phyloP scores from a whole-genome alignment of 2,329 filamentous ascomycete genomes.

The Metarhizium guizhouense region DNA sequence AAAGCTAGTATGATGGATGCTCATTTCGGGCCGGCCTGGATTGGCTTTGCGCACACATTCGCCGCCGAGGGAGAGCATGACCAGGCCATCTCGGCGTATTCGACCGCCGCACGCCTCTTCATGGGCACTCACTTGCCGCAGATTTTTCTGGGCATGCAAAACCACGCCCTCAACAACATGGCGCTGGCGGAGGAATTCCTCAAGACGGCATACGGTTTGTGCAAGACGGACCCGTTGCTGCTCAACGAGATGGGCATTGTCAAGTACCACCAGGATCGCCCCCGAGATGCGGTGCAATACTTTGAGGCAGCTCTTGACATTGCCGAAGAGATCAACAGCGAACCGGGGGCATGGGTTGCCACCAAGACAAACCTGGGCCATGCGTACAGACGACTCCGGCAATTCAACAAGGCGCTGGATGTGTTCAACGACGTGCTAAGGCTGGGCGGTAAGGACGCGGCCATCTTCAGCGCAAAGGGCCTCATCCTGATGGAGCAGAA shows the following conservation, averaged over 20 bases:
- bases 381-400: conserved; percentile 64
- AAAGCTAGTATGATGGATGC: conserved; percentile 97
- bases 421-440: conserved; percentile 85
- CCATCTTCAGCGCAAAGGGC: conserved; percentile 74
- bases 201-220: conserved; percentile 76
- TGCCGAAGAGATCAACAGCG: conserved; percentile 71
- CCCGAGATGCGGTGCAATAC: conserved; percentile 64
- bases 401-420: conserved; percentile 61
- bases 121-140: conserved; percentile 95
- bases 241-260: conserved; percentile 95
- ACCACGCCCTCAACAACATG: conserved; percentile 93
- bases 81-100: conserved; percentile 95
- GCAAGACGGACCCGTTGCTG: conserved; percentile 77
- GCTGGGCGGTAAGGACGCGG: conserved; percentile 68
- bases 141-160: conserved; percentile 96
- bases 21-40: conserved; percentile 96
- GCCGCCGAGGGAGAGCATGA: conserved; percentile 96
- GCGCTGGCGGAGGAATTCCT: conserved; percentile 89
- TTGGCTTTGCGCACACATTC: conserved; percentile 97
- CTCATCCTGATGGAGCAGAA: conserved; percentile 74
- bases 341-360: conserved; percentile 72
- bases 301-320: conserved; percentile 72
- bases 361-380: conserved; percentile 86
- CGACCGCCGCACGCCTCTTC: conserved; percentile 86
- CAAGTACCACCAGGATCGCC: conserved; percentile 82